These are phyloP conservation scores for Sambucus nigra DNA, from an alignment of 129 eudicot species.

Conservation along the genomic window DNA sequence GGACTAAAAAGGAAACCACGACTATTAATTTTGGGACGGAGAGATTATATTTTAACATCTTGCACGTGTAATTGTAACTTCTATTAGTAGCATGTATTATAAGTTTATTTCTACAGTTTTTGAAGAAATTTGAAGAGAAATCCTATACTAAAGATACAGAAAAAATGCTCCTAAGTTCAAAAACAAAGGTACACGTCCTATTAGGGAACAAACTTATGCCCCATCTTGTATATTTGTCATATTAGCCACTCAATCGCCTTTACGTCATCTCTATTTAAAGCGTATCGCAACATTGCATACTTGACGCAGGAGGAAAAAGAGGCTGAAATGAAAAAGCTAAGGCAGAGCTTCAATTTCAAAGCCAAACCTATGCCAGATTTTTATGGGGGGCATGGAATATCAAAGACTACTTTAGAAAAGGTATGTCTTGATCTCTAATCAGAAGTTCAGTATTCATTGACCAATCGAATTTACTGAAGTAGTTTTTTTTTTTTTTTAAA, in stretches of 20 bases:
- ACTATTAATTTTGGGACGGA: too few species aligned
- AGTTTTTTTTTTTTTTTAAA: too few species aligned
- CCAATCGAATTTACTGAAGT: too few species aligned
- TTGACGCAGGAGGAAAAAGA: slow-evolving; percentile 41
- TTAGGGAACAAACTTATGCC: background rate
- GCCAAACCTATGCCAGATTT: slow-evolving; percentile 47
- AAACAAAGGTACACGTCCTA: slow-evolving; percentile 35
- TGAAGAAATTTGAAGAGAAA: slow-evolving; percentile 43
- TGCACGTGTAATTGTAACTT: background rate
- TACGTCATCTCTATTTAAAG: background rate
- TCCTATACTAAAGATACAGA: slow-evolving; percentile 54
- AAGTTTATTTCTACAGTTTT: slow-evolving; percentile 21
- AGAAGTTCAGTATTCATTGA: background rate
- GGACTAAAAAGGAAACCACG: too few species aligned
- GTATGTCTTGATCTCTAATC: slow-evolving; percentile 16
- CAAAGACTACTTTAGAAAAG: slow-evolving; percentile 30
- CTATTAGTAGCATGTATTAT: background rate
- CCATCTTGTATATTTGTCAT: background rate
- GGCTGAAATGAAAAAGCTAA: slow-evolving; percentile 31
- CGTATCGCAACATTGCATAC: slow-evolving; percentile 4
- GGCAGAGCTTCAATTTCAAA: slow-evolving; percentile 39
- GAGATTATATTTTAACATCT: background rate
- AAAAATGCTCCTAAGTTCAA: slow-evolving; percentile 33
- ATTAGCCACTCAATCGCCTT: background rate
- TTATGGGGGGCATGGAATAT: slow-evolving; percentile 26